Evolutionary conservation across 495 filamentous ascomycete genomes (phyloP).

Genomic region (Astrothelium macrocarpum): DNA sequence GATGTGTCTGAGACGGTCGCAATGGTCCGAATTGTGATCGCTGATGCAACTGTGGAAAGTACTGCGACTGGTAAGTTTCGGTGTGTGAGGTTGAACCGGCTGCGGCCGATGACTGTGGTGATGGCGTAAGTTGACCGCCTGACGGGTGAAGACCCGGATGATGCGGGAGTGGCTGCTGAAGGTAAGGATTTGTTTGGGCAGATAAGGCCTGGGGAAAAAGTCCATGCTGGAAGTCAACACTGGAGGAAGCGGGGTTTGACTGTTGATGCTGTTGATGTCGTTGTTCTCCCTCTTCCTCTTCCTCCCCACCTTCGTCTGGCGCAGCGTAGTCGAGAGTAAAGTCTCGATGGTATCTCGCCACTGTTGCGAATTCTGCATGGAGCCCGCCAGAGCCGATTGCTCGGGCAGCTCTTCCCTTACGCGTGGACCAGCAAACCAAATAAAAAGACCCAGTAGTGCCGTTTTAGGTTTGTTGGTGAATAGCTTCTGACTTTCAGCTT

Average conservation of each 20-base stretch:
- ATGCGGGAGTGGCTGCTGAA: slow-evolving; percentile 5
- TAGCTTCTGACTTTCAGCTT: background rate
- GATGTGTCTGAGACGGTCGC: slow-evolving; percentile 25
- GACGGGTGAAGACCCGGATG: background rate
- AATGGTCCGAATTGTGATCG: slow-evolving; percentile 17
- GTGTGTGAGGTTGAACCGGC: background rate
- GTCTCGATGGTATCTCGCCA: slow-evolving; percentile 56
- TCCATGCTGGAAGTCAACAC: slow-evolving; percentile 24
- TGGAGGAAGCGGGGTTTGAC: slow-evolving; percentile 32
- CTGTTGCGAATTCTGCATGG: slow-evolving; percentile 57
- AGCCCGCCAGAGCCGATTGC: slow-evolving; percentile 62
- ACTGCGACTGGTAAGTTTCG: slow-evolving; percentile 4
- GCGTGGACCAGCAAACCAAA: slow-evolving; percentile 2
- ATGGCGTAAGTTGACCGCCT: background rate
- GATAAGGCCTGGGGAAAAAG: background rate
- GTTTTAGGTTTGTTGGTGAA: background rate
- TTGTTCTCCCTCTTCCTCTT: slow-evolving; percentile 37
- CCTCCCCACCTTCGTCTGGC: slow-evolving; percentile 43
- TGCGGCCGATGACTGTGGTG: background rate
- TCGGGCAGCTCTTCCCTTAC: slow-evolving; percentile 50
- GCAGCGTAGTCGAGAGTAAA: slow-evolving; percentile 56
- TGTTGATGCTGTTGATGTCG: slow-evolving; percentile 42
- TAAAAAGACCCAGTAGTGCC: background rate
- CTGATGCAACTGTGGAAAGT: slow-evolving; percentile 2
- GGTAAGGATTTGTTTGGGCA: background rate